These are phyloP conservation scores for Pythium aquatile DNA, from an alignment of 352 stramenopile species.

Conservation along the genomic window DNA sequence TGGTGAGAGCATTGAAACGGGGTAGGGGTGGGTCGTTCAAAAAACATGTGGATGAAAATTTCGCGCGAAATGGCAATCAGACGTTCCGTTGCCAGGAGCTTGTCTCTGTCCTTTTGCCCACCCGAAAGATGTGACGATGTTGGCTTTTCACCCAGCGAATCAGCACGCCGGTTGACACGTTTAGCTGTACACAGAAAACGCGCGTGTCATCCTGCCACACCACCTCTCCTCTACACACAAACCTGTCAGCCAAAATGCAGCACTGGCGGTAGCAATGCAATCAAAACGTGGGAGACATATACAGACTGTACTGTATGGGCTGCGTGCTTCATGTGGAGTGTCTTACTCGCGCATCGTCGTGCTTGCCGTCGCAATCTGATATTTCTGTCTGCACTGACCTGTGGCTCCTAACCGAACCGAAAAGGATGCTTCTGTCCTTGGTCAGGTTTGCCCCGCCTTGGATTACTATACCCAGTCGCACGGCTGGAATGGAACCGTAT, in stretches of 20 bases:
- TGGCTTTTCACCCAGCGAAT: background rate
- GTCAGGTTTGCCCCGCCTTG: no score
- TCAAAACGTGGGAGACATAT: no score
- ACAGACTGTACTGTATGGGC: no score
- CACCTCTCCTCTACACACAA: background rate
- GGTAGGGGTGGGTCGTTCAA: background rate
- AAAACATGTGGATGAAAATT: background rate
- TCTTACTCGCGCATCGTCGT: background rate
- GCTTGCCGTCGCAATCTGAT: background rate
- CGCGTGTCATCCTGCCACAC: background rate
- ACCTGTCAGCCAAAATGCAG: no score
- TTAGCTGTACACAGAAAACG: background rate
- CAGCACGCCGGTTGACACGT: background rate
- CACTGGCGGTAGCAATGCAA: no score
- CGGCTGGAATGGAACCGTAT: background rate
- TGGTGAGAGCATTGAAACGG: background rate
- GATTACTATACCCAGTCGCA: background rate
- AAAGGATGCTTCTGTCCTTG: background rate
- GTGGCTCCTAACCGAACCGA: background rate
- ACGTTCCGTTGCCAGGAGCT: background rate
- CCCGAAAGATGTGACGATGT: background rate
- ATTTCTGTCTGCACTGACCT: background rate
- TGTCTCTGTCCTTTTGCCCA: background rate
- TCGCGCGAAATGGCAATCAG: slow-evolving; percentile 10
- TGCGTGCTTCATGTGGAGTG: background rate